These are phyloP conservation scores for Chlamydomonas sp. DNA, from an alignment of 139 green algal species.

Conservation along the genomic window DNA sequence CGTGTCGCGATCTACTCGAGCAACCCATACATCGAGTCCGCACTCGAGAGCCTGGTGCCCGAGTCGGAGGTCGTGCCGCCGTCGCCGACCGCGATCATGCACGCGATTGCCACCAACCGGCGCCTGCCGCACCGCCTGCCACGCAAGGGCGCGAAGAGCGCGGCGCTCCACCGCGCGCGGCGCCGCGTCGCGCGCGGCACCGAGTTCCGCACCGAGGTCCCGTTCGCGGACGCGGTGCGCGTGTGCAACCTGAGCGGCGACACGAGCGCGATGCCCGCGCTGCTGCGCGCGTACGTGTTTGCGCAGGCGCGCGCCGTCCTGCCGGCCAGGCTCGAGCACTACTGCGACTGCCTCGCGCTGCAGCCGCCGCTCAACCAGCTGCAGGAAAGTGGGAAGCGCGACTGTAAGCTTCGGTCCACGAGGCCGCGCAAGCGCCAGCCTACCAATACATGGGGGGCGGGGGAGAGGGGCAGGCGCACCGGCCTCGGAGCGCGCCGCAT, in stretches of 20 bases:
- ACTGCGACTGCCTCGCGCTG: background rate
- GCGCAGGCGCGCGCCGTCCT: slow-evolving; percentile 1
- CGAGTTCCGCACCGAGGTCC: slow-evolving; percentile 24
- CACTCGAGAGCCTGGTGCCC: slow-evolving; percentile 29
- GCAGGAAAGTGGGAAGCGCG: background rate
- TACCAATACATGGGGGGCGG: background rate
- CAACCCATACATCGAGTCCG: slow-evolving; percentile 28
- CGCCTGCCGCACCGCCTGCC: slow-evolving; percentile 5
- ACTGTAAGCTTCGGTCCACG: background rate
- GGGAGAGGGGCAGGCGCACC: background rate
- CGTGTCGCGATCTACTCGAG: slow-evolving; percentile 31
- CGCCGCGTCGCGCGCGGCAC: slow-evolving; percentile 16
- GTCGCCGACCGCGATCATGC: slow-evolving; percentile 7
- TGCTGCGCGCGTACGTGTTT: slow-evolving; percentile 31
- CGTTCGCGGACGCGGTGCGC: slow-evolving; percentile 29
- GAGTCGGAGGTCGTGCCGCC: background rate
- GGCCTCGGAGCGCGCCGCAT: background rate
- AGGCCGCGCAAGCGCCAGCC: background rate
- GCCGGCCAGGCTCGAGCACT: slow-evolving; percentile 22
- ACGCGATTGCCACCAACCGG: background rate
- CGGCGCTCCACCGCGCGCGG: slow-evolving; percentile 27
- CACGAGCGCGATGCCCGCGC: slow-evolving; percentile 10
- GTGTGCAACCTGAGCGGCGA: slow-evolving; percentile 27
- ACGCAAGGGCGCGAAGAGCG: slow-evolving; percentile 24
- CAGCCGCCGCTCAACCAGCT: slow-evolving; percentile 15